phyloP scores from a whole-genome alignment of 768 basidiomycete species.

The Hemileccinum impolitum region DNA sequence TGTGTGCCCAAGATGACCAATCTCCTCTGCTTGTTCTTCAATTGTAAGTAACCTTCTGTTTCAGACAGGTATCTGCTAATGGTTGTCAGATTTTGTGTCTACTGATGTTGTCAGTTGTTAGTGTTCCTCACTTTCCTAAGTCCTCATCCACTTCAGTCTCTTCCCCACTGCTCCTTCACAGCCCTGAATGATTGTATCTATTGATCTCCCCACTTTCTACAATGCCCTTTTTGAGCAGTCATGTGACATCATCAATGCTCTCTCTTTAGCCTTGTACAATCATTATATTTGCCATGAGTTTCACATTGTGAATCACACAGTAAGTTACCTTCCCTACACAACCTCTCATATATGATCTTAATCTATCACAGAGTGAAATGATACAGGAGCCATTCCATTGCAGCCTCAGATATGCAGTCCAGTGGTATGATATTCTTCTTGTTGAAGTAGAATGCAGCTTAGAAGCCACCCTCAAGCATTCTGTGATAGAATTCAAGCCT shows the following conservation, averaged over 20 bases:
- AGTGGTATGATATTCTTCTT: slow-evolving; percentile 29
- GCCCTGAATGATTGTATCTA: slow-evolving; percentile 17
- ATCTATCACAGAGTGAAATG: slow-evolving; percentile 22
- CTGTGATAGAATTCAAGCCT: too few relatives aligned
- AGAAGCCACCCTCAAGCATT: neutral
- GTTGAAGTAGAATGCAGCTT: slow-evolving; percentile 11
- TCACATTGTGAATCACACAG: slow-evolving; percentile 1
- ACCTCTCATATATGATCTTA: too few relatives aligned
- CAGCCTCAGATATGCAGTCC: slow-evolving; percentile 22
- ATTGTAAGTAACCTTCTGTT: too few relatives aligned
- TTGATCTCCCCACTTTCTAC: slow-evolving; percentile 35
- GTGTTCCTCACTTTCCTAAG: neutral
- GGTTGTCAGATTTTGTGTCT: too few relatives aligned
- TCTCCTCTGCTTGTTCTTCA: too few relatives aligned
- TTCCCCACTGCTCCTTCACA: neutral
- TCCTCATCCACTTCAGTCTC: neutral
- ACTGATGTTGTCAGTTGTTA: too few relatives aligned
- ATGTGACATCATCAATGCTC: slow-evolving; percentile 26
- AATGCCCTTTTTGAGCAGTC: slow-evolving; percentile 34
- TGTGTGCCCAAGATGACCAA: too few relatives aligned
- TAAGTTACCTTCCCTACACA: too few relatives aligned
- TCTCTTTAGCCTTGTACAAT: neutral
- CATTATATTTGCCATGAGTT: slow-evolving; percentile 14
- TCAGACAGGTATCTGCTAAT: too few relatives aligned
- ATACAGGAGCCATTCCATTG: slow-evolving; percentile 32